phyloP scores from a whole-genome alignment of 2,329 filamentous ascomycete species.

The Aspergillus caelatus region DNA sequence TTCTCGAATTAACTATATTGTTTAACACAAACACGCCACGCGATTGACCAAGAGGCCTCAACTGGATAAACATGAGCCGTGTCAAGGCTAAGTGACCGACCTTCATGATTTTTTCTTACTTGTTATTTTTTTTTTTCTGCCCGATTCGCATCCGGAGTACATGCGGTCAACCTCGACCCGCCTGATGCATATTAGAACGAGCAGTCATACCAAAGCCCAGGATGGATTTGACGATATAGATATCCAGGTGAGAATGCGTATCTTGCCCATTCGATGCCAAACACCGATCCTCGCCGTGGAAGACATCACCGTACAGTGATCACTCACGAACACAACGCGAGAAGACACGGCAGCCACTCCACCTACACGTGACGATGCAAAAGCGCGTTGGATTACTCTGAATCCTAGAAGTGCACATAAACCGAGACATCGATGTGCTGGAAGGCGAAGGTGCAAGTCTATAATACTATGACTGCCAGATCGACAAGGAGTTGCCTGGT shows the following conservation, averaged over 20 bases:
- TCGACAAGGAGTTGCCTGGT: too few species aligned
- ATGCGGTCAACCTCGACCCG: not conserved
- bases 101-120: too few species aligned
- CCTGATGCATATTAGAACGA: not conserved
- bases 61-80: not conserved
- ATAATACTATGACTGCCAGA: too few species aligned
- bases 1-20: constrained; percentile 33
- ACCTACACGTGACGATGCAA: not conserved
- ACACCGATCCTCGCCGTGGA: not conserved
- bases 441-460: not conserved
- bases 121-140: too few species aligned
- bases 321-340: not conserved
- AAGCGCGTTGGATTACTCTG: not conserved
- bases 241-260: not conserved
- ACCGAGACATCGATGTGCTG: not conserved
- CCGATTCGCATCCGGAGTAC: not conserved
- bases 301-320: not conserved
- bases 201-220: not conserved
- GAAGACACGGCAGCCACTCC: not conserved
- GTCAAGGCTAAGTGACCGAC: not conserved
- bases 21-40: too few species aligned
- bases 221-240: not conserved
- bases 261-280: not conserved
- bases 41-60: not conserved
- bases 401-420: not conserved